A percentile compares a stretch with the other conserved stretches of the same genome.
Conservation (phyloP, 345 rosid genomes). For the Syzygium aromaticum region DNA sequence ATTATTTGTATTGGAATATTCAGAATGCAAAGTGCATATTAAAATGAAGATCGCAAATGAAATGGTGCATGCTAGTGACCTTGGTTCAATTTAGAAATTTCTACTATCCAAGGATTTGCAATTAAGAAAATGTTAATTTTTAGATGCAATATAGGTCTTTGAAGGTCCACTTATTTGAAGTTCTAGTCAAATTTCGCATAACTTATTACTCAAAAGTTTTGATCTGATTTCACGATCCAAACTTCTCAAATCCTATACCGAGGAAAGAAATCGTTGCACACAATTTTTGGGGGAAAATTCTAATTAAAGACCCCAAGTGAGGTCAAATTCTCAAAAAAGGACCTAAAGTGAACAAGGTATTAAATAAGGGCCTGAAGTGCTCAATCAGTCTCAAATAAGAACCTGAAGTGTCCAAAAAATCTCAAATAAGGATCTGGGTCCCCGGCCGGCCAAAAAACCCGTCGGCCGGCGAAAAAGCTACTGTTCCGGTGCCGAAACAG, state of each 20-base stretch:
- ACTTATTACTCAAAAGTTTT: neutral
- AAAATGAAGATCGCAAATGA: neutral
- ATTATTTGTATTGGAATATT: neutral
- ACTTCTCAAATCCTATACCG: neutral
- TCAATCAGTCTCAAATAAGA: too few species aligned
- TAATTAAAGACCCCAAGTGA: too few species aligned
- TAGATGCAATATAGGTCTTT: neutral
- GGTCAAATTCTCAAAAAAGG: too few species aligned
- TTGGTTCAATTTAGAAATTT: neutral
- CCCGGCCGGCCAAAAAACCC: too few species aligned
- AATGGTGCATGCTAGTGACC: neutral
- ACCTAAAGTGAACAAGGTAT: too few species aligned
- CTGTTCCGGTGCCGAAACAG: too few species aligned
- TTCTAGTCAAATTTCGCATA: neutral
- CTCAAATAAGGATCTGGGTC: too few species aligned
- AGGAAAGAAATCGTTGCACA: neutral
- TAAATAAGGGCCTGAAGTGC: too few species aligned
- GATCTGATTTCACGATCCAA: neutral
- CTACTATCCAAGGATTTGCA: neutral
- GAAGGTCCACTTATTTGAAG: neutral
- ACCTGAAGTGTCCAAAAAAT: too few species aligned
- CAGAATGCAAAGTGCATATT: neutral
- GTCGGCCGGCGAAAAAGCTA: too few species aligned
- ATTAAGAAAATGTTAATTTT: neutral
- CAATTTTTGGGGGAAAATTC: neutral